Percentiles rank a stretch among this genome's conserved stretches.
phyloP scores from a whole-genome alignment of 2,329 filamentous ascomycete species.

The Calonectria henricotiae region DNA sequence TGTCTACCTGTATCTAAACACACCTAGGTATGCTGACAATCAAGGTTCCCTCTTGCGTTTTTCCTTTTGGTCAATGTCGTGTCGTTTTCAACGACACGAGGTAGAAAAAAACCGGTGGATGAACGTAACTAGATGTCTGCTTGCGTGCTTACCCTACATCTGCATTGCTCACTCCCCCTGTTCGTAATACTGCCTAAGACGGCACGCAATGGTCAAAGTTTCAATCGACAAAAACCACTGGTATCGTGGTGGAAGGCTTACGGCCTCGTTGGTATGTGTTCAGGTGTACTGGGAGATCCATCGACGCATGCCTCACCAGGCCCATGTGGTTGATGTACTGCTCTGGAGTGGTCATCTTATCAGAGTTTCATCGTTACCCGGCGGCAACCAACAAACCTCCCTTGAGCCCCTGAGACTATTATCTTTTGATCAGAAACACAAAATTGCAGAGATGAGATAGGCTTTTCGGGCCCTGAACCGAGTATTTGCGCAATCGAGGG shows the following conservation, averaged over 20 bases:
- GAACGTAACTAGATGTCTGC: neutral
- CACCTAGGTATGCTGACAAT: constrained; percentile 7
- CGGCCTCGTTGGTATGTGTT: constrained; percentile 12
- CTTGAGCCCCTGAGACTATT: constrained; percentile 2
- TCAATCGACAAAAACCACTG: neutral
- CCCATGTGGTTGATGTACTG: neutral
- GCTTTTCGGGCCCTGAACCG: constrained; percentile 28
- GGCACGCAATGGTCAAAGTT: constrained; percentile 12
- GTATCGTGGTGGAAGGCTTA: constrained; percentile 9
- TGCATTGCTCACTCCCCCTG: constrained; percentile 6
- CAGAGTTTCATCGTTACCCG: constrained; percentile 19
- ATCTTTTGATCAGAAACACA: constrained; percentile 10
- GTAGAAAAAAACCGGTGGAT: neutral
- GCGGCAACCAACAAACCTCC: constrained; percentile 12
- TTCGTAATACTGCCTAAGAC: constrained; percentile 14
- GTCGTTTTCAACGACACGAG: neutral
- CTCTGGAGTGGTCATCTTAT: constrained; percentile 11
- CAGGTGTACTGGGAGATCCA: constrained; percentile 5
- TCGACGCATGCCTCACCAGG: constrained; percentile 5
- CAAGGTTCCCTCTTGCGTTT: neutral
- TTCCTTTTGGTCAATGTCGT: neutral
- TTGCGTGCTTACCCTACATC: constrained; percentile 28
- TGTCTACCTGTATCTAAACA: neutral
- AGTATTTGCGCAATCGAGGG: constrained; percentile 32
- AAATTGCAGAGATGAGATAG: neutral